Evolutionary conservation across 176 grass and related monocot genomes (phyloP).

Genomic region (Paspalum notatum): DNA sequence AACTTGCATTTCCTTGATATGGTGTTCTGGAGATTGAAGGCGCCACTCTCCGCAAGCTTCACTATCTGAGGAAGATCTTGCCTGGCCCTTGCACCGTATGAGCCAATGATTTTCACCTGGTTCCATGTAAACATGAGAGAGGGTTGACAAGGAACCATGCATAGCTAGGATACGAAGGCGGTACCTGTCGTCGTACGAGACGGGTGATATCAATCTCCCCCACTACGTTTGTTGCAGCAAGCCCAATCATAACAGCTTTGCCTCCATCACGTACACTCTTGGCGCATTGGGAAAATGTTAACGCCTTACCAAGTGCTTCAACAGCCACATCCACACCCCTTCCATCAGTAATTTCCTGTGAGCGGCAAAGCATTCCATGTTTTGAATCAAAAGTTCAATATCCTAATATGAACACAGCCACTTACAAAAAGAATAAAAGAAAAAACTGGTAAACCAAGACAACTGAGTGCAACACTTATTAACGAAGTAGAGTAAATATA

Average conservation of each 20-base stretch:
- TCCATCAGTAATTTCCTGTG: constrained; percentile 91
- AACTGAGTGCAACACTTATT: background rate
- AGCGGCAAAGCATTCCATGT: constrained; percentile 29
- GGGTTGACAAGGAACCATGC: background rate
- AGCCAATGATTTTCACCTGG: constrained; percentile 96
- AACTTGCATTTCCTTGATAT: constrained; percentile 95
- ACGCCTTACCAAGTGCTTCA: constrained; percentile 91
- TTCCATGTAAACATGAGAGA: constrained; percentile 28
- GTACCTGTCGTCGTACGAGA: constrained; percentile 93
- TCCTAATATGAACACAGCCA: background rate
- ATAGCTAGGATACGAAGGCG: background rate
- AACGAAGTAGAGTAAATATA: background rate
- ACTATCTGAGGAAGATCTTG: constrained; percentile 99
- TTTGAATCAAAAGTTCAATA: constrained; percentile 13
- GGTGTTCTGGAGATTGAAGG: constrained; percentile 79
- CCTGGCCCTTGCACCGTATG: constrained; percentile 94
- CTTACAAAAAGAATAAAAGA: background rate
- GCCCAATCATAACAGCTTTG: constrained; percentile 99
- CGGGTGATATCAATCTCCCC: constrained; percentile 89
- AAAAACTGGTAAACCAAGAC: background rate
- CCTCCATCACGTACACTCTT: constrained; percentile 95
- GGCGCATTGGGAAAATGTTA: constrained; percentile 80
- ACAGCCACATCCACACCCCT: constrained; percentile 96
- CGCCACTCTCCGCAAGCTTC: constrained; percentile 77
- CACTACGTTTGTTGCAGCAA: constrained; percentile 77